Evolutionary conservation across 768 basidiomycete species (phyloP), one percentile per base, ranked within the genome.

Genomic region (Cyathus striatus): DNA sequence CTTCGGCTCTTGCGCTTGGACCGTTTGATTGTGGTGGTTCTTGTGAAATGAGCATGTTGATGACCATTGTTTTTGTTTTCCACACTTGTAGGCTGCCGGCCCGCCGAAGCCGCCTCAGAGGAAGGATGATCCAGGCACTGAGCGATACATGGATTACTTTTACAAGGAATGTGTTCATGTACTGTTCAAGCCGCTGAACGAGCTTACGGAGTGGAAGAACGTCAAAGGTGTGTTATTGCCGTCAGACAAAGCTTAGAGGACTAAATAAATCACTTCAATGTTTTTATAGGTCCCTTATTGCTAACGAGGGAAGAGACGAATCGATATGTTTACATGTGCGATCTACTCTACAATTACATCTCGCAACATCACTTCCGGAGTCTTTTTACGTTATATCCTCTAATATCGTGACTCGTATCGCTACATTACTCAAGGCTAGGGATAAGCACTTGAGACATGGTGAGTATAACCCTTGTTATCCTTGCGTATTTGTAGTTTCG

Each of bases 381-480:
- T 55, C 87, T 64, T 92, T 90, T 66, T 92, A 84, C 58, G 73
- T 95, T 60, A 76, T 96, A 52, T 84, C 91, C 2, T 81, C 83
- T 30, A 80, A 81, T 50, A 79, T 97, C 51, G 70, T 89, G 39
- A 57, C 74, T 39, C 81, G 83, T 46, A 70, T 95, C 49, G 86
- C 86, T 30, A 78, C 81, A 6, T 67, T 99, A 33, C 73, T 98
- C 42, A 82, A 78, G 47, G 77, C 81, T 39, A 81, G 81, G 56
- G 92, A 96, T 59, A 98, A 98, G 61, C 90, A 96, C 58, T 74
- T 98, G 33, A 83, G 90, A 25, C 81, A 96, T 60, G 87, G 94
- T 95, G 54, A 49, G 87, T 69, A 38, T 6, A 24, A 7, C 6
- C 6, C 17, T 33, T 21, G 35, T 37, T 40, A 21, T 40, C 27